These are phyloP conservation scores for Asterochloris erici DNA, from an alignment of 139 green algal genomes.

Conservation along the genomic window DNA sequence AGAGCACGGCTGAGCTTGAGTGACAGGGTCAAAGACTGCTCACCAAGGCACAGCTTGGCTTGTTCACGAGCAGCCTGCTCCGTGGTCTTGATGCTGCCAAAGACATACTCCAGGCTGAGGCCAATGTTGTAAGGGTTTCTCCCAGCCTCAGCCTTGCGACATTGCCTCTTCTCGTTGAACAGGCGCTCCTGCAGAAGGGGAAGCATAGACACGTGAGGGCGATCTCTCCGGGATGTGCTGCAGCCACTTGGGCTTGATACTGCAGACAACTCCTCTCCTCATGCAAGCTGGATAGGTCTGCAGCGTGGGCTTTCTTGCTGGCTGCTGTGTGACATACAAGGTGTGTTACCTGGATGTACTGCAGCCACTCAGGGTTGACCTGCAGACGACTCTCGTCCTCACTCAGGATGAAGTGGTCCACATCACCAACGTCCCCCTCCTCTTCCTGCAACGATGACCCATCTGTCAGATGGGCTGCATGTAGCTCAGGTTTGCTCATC, in stretches of 20 bases:
- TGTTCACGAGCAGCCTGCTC: no score
- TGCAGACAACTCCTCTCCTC: no score
- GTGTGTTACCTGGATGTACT: slow-evolving; percentile 54
- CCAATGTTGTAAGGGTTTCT: slow-evolving; percentile 62
- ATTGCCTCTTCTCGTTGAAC: slow-evolving; percentile 77
- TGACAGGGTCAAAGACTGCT: no score
- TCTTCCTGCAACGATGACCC: slow-evolving; percentile 26
- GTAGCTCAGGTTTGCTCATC: not conserved
- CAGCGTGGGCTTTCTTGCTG: no score
- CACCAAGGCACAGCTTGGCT: slow-evolving; percentile 56
- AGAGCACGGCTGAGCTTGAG: no score
- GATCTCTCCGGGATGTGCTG: no score
- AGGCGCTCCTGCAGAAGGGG: slow-evolving; percentile 34
- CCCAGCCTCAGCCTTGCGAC: slow-evolving; percentile 47
- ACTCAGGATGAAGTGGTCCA: slow-evolving; percentile 76
- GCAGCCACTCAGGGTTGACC: slow-evolving; percentile 76
- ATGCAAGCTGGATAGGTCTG: no score
- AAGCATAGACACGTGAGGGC: not conserved
- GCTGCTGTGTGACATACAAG: no score
- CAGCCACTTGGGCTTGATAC: no score
- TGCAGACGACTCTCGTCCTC: slow-evolving; percentile 41
- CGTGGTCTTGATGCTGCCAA: slow-evolving; percentile 83
- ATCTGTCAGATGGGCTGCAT: not conserved
- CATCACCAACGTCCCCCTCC: slow-evolving; percentile 73
- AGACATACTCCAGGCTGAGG: slow-evolving; percentile 88